Conservation (phyloP, 1,284 basidiomycete genomes). For the Tremellales sp. region DNA sequence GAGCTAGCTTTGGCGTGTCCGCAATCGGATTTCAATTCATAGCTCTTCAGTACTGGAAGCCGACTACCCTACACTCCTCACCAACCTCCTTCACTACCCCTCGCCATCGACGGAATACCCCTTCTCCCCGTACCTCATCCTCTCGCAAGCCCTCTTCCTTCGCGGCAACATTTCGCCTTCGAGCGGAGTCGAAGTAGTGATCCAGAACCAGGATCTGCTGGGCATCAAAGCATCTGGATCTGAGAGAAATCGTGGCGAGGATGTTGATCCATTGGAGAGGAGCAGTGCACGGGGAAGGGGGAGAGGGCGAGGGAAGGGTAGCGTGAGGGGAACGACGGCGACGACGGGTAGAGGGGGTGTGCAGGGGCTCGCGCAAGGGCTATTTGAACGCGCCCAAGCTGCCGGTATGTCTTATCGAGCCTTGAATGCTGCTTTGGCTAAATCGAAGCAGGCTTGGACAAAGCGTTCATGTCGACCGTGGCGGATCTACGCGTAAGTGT, state of each 20-base stretch:
- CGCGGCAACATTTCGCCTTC: slow-evolving; percentile 68
- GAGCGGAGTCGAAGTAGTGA: slow-evolving; percentile 66
- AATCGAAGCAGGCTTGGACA: too few species aligned
- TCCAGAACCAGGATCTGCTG: slow-evolving; percentile 75
- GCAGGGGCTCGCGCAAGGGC: slow-evolving; percentile 41
- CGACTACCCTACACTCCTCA: slow-evolving; percentile 79
- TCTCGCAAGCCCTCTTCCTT: slow-evolving; percentile 75
- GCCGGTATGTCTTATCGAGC: too few species aligned
- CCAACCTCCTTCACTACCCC: slow-evolving; percentile 78
- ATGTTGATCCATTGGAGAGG: not conserved
- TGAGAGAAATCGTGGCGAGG: not conserved
- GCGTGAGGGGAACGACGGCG: slow-evolving; percentile 8
- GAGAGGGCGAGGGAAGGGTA: slow-evolving; percentile 6
- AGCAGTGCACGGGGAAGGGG: not conserved
- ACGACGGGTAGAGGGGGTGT: slow-evolving; percentile 18
- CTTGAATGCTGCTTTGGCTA: too few species aligned
- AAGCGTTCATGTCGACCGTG: slow-evolving; percentile 45
- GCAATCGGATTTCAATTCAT: not conserved
- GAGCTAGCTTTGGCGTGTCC: slow-evolving; percentile 35
- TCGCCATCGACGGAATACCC: slow-evolving; percentile 43
- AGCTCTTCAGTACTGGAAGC: slow-evolving; percentile 64
- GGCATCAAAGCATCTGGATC: slow-evolving; percentile 55
- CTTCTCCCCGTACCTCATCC: slow-evolving; percentile 58
- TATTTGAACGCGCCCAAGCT: slow-evolving; percentile 48
- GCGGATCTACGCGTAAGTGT: slow-evolving; percentile 41